phyloP scores from a whole-genome alignment of 768 basidiomycete genomes.

The Boletus tomentosulus region DNA sequence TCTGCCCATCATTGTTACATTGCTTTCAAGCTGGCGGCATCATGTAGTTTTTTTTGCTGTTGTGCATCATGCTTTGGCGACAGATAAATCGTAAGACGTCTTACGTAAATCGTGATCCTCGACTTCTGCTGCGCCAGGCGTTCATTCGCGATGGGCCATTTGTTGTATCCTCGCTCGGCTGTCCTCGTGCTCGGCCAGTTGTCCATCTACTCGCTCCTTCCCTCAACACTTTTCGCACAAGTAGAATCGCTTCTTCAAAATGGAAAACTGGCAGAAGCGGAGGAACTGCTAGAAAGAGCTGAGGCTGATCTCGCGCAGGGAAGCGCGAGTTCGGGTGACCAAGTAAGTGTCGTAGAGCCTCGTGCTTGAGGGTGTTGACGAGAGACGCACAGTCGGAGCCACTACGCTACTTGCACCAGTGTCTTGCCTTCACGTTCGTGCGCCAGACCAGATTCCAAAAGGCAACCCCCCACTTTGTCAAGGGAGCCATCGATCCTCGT shows the following conservation, averaged over 20 bases:
- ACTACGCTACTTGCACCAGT: constrained; percentile 74
- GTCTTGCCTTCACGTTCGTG: constrained; percentile 77
- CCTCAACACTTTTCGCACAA: constrained; percentile 69
- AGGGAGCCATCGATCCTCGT: constrained; percentile 81
- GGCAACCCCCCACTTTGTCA: constrained; percentile 72
- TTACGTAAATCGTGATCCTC: constrained; percentile 14
- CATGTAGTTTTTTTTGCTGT: constrained; percentile 1
- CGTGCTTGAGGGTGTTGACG: constrained; percentile 2
- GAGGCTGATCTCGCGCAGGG: constrained; percentile 33
- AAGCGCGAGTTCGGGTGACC: constrained; percentile 4
- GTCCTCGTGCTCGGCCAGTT: constrained; percentile 60
- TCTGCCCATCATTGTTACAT: neutral
- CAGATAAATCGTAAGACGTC: no score
- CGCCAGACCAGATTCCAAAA: constrained; percentile 79
- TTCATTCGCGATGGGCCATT: constrained; percentile 17
- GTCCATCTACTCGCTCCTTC: constrained; percentile 62
- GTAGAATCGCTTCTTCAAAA: constrained; percentile 63
- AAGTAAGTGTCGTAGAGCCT: constrained; percentile 6
- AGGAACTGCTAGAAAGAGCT: constrained; percentile 53
- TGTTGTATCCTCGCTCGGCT: constrained; percentile 60
- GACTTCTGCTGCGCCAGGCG: neutral
- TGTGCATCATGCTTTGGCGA: no score
- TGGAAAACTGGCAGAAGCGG: constrained; percentile 62
- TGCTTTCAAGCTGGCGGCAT: neutral
- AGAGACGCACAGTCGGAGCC: constrained; percentile 49